Evolutionary conservation across 2,329 filamentous ascomycete species (phyloP).

Genomic region (Cladophialophora immunda): DNA sequence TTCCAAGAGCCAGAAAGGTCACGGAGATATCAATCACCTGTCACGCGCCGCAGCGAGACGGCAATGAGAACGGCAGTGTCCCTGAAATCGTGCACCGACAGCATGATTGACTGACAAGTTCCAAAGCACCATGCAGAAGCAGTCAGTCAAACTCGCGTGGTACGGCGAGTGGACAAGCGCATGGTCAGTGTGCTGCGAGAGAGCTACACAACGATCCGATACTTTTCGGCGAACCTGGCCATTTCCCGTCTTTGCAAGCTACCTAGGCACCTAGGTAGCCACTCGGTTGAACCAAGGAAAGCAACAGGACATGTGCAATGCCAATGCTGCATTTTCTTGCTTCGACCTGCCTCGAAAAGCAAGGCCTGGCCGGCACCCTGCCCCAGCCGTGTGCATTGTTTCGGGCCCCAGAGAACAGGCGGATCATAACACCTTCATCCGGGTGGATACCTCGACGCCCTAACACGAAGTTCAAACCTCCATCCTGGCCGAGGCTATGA

Average conservation of each 20-base stretch:
- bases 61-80: background rate
- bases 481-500: background rate
- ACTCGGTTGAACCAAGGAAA: background rate
- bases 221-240: background rate
- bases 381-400: background rate
- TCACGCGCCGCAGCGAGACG: background rate
- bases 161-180: background rate
- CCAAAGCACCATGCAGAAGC: conserved; percentile 3
- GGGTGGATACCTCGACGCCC: background rate
- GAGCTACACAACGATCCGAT: conserved; percentile 1
- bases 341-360: background rate
- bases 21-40: background rate
- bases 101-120: conserved; percentile 2
- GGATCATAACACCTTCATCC: background rate
- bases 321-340: background rate
- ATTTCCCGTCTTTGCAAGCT: background rate
- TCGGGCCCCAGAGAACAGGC: background rate
- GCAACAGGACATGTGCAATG: background rate
- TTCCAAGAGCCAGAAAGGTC: background rate
- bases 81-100: background rate
- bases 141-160: conserved; percentile 7
- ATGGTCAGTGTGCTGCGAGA: background rate
- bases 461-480: background rate
- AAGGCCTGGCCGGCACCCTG: no score
- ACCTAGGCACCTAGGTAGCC: no score